Evolutionary conservation across 2,329 filamentous ascomycete species (phyloP).

Genomic region (Cladobotryum protrusum): DNA sequence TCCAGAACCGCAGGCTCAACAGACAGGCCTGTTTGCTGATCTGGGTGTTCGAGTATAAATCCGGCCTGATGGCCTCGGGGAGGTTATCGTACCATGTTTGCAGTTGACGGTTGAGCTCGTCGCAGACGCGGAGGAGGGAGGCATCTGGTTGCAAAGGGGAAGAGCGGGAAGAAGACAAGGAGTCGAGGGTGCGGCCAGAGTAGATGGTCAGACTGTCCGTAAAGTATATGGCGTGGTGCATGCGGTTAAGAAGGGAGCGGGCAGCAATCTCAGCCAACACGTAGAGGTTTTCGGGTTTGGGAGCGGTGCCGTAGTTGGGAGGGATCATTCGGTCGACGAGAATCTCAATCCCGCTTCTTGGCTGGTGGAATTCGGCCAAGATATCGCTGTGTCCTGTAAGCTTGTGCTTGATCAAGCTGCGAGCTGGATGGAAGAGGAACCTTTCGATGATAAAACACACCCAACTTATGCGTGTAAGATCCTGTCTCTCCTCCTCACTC

Average conservation of each 20-base stretch:
- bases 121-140: conserved; percentile 16
- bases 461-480: conserved; percentile 20
- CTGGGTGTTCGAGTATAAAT: conserved; percentile 11
- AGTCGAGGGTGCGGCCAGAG: conserved; percentile 10
- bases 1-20: conserved; percentile 17
- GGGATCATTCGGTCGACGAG: conserved; percentile 20
- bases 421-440: conserved; percentile 5
- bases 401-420: neutral
- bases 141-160: conserved; percentile 5
- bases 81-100: conserved; percentile 21
- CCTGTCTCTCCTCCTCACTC: conserved; percentile 11
- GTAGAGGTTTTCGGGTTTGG: conserved; percentile 13
- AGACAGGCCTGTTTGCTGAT: conserved; percentile 12
- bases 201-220: conserved; percentile 15
- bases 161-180: neutral
- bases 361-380: conserved; percentile 20
- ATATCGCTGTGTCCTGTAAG: conserved; percentile 13
- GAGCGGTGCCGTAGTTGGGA: conserved; percentile 16
- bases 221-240: conserved; percentile 19
- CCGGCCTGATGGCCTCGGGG: conserved; percentile 18
- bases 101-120: conserved; percentile 18
- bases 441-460: conserved; percentile 21
- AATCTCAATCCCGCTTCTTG: conserved; percentile 20
- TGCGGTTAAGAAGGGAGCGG: conserved; percentile 19
- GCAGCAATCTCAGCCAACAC: conserved; percentile 17